phyloP scores from a whole-genome alignment of 108 stramenopile genomes.

The Nitzschia inconspicua region DNA sequence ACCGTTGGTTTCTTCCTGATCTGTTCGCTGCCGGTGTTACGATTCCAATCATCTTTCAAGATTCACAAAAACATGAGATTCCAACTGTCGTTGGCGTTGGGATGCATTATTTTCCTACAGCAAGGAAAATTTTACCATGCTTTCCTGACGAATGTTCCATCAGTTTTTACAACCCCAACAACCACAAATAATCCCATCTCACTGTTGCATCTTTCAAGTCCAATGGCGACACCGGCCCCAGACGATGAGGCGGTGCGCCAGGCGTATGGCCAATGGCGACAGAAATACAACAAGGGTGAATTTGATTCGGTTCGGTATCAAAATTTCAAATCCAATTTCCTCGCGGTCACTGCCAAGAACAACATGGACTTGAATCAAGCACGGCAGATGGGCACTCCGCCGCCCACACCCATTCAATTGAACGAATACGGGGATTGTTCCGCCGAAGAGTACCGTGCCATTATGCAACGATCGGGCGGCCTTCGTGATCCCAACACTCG shows the following conservation, averaged over 20 bases:
- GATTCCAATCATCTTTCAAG: too few relatives aligned
- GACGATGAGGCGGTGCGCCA: conserved; percentile 67
- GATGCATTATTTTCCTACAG: too few relatives aligned
- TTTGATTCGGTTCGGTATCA: conserved; percentile 42
- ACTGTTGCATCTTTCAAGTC: not conserved
- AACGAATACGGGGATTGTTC: conserved; percentile 83
- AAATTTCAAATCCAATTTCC: conserved; percentile 71
- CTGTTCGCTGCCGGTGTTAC: too few relatives aligned
- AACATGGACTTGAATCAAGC: conserved; percentile 50
- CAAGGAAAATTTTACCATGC: too few relatives aligned
- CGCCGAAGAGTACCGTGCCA: conserved; percentile 57
- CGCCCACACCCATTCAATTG: conserved; percentile 50
- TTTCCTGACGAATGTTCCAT: too few relatives aligned
- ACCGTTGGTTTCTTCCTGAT: too few relatives aligned
- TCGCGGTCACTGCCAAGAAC: conserved; percentile 70
- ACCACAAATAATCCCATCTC: not conserved
- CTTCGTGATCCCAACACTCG: not conserved
- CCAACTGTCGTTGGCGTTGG: too few relatives aligned
- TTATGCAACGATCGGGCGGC: not conserved
- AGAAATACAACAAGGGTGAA: conserved; percentile 47
- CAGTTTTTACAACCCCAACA: not conserved
- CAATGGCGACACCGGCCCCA: conserved; percentile 7
- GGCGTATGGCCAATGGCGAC: conserved; percentile 76
- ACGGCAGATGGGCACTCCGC: conserved; percentile 38
- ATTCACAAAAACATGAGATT: too few relatives aligned